Conservation (phyloP, 2,329 filamentous ascomycete genomes). For the Fusarium sp. region DNA sequence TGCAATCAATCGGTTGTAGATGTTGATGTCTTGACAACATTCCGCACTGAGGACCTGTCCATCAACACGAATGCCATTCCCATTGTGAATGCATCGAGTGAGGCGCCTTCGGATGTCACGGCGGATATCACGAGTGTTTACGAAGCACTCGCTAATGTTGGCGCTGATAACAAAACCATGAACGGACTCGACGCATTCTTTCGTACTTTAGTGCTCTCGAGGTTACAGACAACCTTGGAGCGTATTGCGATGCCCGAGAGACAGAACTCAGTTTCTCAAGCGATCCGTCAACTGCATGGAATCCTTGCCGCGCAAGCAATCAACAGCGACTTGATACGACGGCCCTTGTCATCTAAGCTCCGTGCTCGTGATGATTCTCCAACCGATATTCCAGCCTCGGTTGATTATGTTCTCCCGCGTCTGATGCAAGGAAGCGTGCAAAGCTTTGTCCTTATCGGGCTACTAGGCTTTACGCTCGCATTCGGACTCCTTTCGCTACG, state of each 20-base stretch:
- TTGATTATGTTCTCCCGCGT: conserved; percentile 35
- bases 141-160: conserved; percentile 23
- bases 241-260: conserved; percentile 33
- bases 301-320: conserved; percentile 42
- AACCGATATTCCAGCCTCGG: conserved; percentile 24
- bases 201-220: conserved; percentile 38
- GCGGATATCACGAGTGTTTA: conserved; percentile 33
- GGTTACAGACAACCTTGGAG: conserved; percentile 34
- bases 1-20: conserved; percentile 40
- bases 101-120: conserved; percentile 22
- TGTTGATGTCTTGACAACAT: conserved; percentile 35
- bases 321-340: conserved; percentile 32
- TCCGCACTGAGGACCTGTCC: conserved; percentile 37
- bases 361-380: conserved; percentile 12
- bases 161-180: conserved; percentile 24
- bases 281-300: conserved; percentile 38
- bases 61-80: conserved; percentile 37
- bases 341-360: conserved; percentile 7
- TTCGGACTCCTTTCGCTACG: conserved; percentile 38
- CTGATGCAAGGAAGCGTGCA: conserved; percentile 35
- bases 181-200: conserved; percentile 42
- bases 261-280: conserved; percentile 34
- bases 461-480: conserved; percentile 35
- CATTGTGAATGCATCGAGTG: conserved; percentile 22
- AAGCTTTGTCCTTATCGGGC: conserved; percentile 34